Percentiles rank a stretch among this genome's conserved stretches.
Conservation (phyloP, 108 stramenopile species). For the Epithemia pelagica region DNA sequence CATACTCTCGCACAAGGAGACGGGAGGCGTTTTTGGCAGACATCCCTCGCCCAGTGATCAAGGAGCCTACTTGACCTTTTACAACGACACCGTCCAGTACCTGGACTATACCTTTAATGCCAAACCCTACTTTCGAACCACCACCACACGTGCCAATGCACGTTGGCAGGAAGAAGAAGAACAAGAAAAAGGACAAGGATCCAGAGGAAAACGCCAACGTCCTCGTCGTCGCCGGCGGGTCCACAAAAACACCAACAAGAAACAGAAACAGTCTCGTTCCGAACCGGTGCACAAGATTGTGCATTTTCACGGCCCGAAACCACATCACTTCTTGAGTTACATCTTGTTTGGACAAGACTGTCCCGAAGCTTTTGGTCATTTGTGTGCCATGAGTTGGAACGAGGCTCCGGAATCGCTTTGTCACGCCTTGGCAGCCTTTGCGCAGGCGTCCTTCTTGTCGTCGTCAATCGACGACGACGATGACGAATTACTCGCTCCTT, state of each 20-base stretch:
- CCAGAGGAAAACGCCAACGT: not conserved
- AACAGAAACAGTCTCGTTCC: not conserved
- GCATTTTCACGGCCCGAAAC: slow-evolving; percentile 17
- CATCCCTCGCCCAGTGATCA: slow-evolving; percentile 11
- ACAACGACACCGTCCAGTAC: not conserved
- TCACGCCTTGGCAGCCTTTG: not conserved
- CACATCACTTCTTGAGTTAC: slow-evolving; percentile 9
- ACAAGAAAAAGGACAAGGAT: not conserved
- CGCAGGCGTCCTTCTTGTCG: not conserved
- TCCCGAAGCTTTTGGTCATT: not conserved
- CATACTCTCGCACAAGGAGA: not conserved
- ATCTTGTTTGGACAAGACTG: not conserved
- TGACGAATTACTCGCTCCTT: no score
- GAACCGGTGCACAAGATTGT: slow-evolving; percentile 1
- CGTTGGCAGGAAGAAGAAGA: not conserved
- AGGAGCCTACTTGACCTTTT: slow-evolving; percentile 17
- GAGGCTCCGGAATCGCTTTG: not conserved
- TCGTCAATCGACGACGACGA: not conserved
- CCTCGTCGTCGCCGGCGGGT: slow-evolving; percentile 3
- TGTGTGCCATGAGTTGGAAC: not conserved
- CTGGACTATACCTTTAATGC: not conserved
- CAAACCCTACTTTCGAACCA: not conserved
- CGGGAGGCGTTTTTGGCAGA: not conserved
- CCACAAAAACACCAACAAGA: not conserved
- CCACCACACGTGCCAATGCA: not conserved